These are phyloP conservation scores for Trichosporon sp. DNA, from an alignment of 1,284 basidiomycete genomes.

Conservation along the genomic window DNA sequence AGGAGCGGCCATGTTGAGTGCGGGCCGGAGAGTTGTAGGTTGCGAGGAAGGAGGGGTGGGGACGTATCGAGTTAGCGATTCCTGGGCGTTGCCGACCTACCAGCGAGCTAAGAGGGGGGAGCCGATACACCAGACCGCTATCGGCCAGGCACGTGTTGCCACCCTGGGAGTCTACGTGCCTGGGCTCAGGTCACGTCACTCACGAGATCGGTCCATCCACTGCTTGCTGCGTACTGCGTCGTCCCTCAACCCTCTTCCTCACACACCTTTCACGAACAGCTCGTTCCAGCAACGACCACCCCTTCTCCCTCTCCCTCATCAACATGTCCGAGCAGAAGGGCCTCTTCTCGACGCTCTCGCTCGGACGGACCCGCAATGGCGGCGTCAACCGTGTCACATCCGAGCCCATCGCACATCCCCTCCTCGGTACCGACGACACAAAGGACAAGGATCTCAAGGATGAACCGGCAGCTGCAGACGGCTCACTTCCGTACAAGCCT, in stretches of 20 bases:
- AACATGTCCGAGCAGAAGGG: constrained; percentile 22
- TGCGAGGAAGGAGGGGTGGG: background rate
- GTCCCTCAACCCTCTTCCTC: background rate
- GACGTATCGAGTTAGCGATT: constrained; percentile 2
- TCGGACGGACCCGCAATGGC: constrained; percentile 23
- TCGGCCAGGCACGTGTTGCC: background rate
- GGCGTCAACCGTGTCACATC: constrained; percentile 5
- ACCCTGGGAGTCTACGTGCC: background rate
- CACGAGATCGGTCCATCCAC: background rate
- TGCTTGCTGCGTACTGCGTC: background rate
- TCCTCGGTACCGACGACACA: constrained; percentile 30
- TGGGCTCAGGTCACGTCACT: background rate
- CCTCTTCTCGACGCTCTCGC: constrained; percentile 38
- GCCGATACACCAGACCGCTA: background rate
- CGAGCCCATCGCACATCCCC: constrained; percentile 40
- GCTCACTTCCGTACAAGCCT: constrained; percentile 15
- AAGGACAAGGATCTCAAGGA: background rate
- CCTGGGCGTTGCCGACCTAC: background rate
- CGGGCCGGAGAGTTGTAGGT: background rate
- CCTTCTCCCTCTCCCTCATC: background rate
- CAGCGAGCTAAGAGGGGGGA: background rate
- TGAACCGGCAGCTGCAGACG: constrained; percentile 3
- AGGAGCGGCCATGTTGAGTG: constrained; percentile 69
- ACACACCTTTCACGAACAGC: background rate
- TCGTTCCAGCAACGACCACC: background rate